Base-by-base conservation (phyloP, 208 protist species). In the Trypanosoma vivax region DNA sequence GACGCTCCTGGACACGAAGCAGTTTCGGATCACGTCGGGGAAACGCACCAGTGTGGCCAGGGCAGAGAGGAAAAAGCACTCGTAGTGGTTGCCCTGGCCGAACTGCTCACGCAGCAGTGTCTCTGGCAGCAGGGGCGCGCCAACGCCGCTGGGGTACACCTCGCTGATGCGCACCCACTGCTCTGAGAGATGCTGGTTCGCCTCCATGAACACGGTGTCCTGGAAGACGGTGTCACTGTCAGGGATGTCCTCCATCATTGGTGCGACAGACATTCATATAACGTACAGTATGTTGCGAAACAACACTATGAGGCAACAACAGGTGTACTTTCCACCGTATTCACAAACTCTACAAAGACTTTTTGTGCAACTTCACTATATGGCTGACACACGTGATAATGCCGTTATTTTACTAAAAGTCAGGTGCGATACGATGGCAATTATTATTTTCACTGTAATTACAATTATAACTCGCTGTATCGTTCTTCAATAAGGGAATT, bases 11-110 rank as follows among this genome's bases (percentile, higher is more conserved):
- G 79, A 87, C 19, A 91, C 66, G 46, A 91, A 91, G 68, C 83
- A 91, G 60, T 80, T 68, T n/a, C 65, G 78, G 50, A 91, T 86
- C 1, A 83, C 69, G 37, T 85, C 74, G 13, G 83, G 83, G 49
- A 80, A 79, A 23, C 61, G 61, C 27, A 90, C 63, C 11, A 90
- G 65, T 13, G 76, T 71, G 9, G 83, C 46, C 14, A 90, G 60
- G 0, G 83, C 65, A 5, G 83, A 82, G 2, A 85, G 69, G 74
- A 85, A 84, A 53, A 88, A 88, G 61, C 83, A 91, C 53, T 88
- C 79, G 47, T 75, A 91, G 77, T 91, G 83, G 43, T 81, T 78
- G 21, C 83, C 79, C 45, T 91, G 79, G 18, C 67, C 69, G 42
- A 91, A 88, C 56, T 88, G 79, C 23, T 83, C 79, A 30, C 76